phyloP scores from a whole-genome alignment of 75 land plant genomes.

The Chamaecyparis obtusa region DNA sequence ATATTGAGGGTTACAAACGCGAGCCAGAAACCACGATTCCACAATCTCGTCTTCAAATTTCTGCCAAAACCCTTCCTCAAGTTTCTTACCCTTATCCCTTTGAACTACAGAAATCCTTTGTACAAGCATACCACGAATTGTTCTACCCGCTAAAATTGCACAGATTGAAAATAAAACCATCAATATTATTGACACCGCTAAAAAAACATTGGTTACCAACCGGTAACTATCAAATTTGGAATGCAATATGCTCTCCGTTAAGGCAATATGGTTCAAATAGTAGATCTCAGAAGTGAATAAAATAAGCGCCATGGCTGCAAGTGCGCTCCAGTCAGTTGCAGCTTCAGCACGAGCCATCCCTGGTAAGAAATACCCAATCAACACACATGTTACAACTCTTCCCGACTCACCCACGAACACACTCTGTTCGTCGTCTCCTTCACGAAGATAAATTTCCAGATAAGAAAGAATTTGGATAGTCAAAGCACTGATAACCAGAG shows the following conservation, averaged over 20 bases:
- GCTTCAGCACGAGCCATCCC: not conserved
- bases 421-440: not conserved
- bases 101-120: not conserved
- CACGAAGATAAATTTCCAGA: not conserved
- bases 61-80: not conserved
- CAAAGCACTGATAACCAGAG: not conserved
- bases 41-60: not conserved
- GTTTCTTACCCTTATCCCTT: not conserved
- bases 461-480: not conserved
- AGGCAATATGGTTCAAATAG: no score
- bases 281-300: not conserved
- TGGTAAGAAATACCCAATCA: not conserved
- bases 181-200: not conserved
- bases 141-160: not conserved
- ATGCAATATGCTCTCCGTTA: no score
- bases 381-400: not conserved
- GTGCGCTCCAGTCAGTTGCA: not conserved
- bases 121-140: not conserved
- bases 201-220: rapidly evolving
- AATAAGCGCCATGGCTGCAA: not conserved
- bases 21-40: not conserved
- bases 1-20: not conserved
- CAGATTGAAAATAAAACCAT: not conserved
- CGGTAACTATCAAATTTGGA: no score
- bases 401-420: not conserved